phyloP scores from a whole-genome alignment of 139 green algal species.

The Tetratostichococcus sp. region DNA sequence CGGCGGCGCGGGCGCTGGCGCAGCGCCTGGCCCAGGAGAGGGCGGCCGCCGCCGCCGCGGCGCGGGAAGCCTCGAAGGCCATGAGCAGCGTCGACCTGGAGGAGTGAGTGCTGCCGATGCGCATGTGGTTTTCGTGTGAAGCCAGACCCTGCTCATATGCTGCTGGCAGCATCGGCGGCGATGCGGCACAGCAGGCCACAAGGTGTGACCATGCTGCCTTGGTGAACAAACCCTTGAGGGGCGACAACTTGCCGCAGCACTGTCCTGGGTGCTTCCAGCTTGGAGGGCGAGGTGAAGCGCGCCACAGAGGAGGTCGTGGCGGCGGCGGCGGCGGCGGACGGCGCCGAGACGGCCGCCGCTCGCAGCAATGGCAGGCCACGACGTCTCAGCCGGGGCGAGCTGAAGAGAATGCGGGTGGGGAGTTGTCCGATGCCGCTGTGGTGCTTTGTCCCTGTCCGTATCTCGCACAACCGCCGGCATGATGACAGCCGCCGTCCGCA shows the following conservation, averaged over 20 bases:
- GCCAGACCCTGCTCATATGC: no score
- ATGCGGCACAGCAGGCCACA: no score
- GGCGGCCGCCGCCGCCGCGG: constrained; percentile 52
- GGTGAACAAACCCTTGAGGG: no score
- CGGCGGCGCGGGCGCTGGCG: constrained; percentile 66
- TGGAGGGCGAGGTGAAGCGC: neutral
- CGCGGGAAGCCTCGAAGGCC: constrained; percentile 16
- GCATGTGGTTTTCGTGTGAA: no score
- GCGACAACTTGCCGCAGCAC: no score
- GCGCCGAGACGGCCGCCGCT: no score
- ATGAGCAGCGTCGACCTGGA: constrained; percentile 21
- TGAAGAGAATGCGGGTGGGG: neutral
- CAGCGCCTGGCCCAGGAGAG: constrained; percentile 78
- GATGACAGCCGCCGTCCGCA: no score
- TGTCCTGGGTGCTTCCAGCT: neutral
- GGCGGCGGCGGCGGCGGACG: neutral
- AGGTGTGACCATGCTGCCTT: no score
- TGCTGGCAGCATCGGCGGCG: no score
- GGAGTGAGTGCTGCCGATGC: constrained; percentile 4
- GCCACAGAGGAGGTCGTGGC: neutral
- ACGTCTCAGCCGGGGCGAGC: neutral
- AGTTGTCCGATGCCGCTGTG: no score
- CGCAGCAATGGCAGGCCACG: neutral
- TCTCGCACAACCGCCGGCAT: no score
- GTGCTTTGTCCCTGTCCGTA: no score